phyloP scores from a whole-genome alignment of 208 protist genomes.

The Trypanosoma mega region DNA sequence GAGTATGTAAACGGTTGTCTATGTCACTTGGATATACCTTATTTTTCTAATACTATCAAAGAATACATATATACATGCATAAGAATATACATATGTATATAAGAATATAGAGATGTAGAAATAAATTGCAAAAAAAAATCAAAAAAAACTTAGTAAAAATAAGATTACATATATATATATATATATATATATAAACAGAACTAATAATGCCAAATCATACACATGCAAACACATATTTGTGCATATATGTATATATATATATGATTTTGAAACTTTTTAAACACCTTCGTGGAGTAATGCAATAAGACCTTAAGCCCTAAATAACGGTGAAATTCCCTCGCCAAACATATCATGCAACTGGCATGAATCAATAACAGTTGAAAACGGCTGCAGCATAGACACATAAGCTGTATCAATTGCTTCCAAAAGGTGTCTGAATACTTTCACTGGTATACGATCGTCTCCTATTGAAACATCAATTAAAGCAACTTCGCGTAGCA shows the following conservation, averaged over 20 bases:
- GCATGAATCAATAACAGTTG: constrained; percentile 80
- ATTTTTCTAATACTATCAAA: no score
- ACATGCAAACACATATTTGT: background rate
- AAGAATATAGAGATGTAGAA: constrained; percentile 7
- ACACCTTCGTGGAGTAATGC: background rate
- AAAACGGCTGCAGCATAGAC: constrained; percentile 75
- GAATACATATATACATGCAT: no score
- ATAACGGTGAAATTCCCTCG: constrained; percentile 20
- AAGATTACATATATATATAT: background rate
- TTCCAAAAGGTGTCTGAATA: constrained; percentile 41
- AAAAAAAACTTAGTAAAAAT: background rate
- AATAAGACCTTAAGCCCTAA: constrained; percentile 2
- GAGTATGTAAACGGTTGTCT: constrained; percentile 3
- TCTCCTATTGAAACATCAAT: constrained; percentile 80
- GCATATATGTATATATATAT: background rate
- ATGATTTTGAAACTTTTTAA: background rate
- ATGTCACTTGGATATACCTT: no score
- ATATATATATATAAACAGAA: constrained; percentile 10
- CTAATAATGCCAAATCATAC: constrained; percentile 1
- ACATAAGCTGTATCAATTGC: constrained; percentile 67
- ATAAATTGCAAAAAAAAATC: constrained; percentile 8
- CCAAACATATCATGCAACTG: constrained; percentile 73
- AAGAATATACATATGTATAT: no score
- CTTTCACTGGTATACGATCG: constrained; percentile 71
- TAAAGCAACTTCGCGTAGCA: constrained; percentile 73